Evolutionary conservation across 208 protist species (phyloP), one percentile per base, ranked within the genome.

Genomic region (Wallacemonas collosoma): DNA sequence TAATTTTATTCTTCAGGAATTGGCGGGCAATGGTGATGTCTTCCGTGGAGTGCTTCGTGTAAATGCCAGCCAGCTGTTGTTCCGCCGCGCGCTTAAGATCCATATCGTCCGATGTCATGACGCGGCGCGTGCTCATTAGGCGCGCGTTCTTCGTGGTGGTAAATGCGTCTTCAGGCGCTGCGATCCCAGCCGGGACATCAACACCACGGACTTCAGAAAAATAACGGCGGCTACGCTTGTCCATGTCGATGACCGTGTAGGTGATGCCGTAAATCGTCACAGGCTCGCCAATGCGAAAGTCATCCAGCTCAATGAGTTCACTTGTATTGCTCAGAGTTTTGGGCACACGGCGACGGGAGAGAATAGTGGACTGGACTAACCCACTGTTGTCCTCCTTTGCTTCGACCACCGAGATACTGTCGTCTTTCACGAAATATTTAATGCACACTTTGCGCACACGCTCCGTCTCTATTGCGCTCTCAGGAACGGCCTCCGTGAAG

Each of bases 1-100:
- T 96, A 50, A 95, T 94, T n/a, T 60, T 77, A 64, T 95, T 86
- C 71, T 90, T 90, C 48, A 94, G 76, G 76, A 96, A 97, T 60
- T 96, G 89, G 64, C 93, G 83, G 14, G 93, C 89, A 35, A 88
- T 84, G 39, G 87, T 73, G 57, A 96, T 88, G 68, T 95, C 91
- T 57, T 96, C 90, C 9, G 84, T 91, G n/a, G 86, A 83, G 68
- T 89, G 88, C 68, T 97, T 97, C 14, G 88, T 91, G 72, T 89
- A 95, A 75, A 94, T 94, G n/a, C 89, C 91, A 36, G 88, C 89
- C 14, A 93, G 75, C 56, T 95, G 88, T 69, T 93, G 89, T 76
- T 97, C 93, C 38, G 88, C 85, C 8, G 77, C 83, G 48, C 91
- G 83, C 66, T 94, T 95, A 39, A 72, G 82, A 63, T 97, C 93